A percentile compares a stretch with the other conserved stretches of the same genome.
Evolutionary conservation across 768 basidiomycete genomes (phyloP).

Genomic region (Pleurotus ostreatus): DNA sequence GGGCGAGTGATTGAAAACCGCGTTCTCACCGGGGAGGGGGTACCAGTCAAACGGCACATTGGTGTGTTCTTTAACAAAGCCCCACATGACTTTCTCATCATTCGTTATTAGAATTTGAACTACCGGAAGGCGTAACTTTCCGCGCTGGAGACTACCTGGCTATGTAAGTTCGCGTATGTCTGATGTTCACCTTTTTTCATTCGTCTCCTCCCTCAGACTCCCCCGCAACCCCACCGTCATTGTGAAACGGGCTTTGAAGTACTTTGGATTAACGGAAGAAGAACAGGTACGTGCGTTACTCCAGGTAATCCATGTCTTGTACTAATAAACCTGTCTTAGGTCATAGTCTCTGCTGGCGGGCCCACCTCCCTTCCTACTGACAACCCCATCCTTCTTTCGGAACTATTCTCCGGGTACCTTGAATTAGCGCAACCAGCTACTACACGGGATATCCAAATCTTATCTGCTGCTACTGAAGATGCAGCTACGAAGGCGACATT

Average conservation of each 20-base stretch:
- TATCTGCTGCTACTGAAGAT: constrained; percentile 22
- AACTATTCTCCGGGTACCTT: constrained; percentile 39
- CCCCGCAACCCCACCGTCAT: constrained; percentile 36
- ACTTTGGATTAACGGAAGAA: constrained; percentile 33
- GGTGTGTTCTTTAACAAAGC: constrained; percentile 18
- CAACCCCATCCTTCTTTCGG: constrained; percentile 29
- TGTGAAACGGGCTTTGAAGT: constrained; percentile 32
- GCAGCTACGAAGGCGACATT: constrained; percentile 24
- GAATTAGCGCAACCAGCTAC: constrained; percentile 47
- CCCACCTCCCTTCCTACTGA: constrained; percentile 37
- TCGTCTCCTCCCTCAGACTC: constrained; percentile 19
- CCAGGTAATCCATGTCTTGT: not conserved
- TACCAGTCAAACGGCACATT: constrained; percentile 37
- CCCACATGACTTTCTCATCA: not conserved
- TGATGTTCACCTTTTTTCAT: not conserved
- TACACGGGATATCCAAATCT: constrained; percentile 30
- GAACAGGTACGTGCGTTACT: constrained; percentile 25
- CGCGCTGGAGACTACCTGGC: constrained; percentile 46
- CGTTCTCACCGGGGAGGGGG: constrained; percentile 33
- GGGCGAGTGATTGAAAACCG: constrained; percentile 36
- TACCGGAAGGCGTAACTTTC: constrained; percentile 34
- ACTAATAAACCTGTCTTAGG: constrained; percentile 14
- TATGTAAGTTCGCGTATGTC: constrained; percentile 23
- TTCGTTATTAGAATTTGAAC: constrained; percentile 28
- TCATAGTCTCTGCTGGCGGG: constrained; percentile 30